Evolutionary conservation across 1,284 basidiomycete species (phyloP).

Genomic region (Spongispora temasekensis): DNA sequence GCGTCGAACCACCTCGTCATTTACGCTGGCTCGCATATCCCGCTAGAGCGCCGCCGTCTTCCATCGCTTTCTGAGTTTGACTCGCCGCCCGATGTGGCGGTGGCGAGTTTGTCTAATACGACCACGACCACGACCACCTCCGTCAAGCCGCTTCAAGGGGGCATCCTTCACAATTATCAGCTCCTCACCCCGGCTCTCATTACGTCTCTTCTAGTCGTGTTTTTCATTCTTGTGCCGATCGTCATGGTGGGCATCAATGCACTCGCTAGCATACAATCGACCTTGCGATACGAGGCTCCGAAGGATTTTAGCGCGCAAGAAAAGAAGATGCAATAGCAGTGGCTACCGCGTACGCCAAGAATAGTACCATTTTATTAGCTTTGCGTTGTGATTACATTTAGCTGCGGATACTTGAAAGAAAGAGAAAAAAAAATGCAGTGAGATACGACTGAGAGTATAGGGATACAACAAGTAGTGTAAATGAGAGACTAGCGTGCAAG

Average conservation of each 20-base stretch:
- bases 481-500: slow-evolving; percentile 12
- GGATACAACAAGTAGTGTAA: slow-evolving; percentile 32
- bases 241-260: slow-evolving; percentile 67
- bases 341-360: slow-evolving; percentile 18
- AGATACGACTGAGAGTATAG: slow-evolving; percentile 26
- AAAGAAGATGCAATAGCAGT: slow-evolving; percentile 74
- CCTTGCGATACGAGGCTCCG: slow-evolving; percentile 60
- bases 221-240: slow-evolving; percentile 75
- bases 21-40: slow-evolving; percentile 54
- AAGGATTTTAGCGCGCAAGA: slow-evolving; percentile 68
- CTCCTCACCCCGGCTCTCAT: slow-evolving; percentile 82
- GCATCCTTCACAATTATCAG: slow-evolving; percentile 73
- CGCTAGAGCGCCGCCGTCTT: slow-evolving; percentile 42
- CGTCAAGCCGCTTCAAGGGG: slow-evolving; percentile 41
- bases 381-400: slow-evolving; percentile 27
- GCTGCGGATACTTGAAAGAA: slow-evolving; percentile 9
- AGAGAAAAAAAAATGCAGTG: slow-evolving; percentile 25
- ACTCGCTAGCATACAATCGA: slow-evolving; percentile 76
- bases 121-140: slow-evolving; percentile 24
- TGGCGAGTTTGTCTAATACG: slow-evolving; percentile 28
- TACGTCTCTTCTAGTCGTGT: slow-evolving; percentile 61
- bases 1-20: slow-evolving; percentile 65
- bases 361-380: slow-evolving; percentile 17
- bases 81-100: slow-evolving; percentile 20
- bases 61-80: slow-evolving; percentile 25